phyloP scores from a whole-genome alignment of 352 stramenopile genomes.

The Pythium brachiatum region DNA sequence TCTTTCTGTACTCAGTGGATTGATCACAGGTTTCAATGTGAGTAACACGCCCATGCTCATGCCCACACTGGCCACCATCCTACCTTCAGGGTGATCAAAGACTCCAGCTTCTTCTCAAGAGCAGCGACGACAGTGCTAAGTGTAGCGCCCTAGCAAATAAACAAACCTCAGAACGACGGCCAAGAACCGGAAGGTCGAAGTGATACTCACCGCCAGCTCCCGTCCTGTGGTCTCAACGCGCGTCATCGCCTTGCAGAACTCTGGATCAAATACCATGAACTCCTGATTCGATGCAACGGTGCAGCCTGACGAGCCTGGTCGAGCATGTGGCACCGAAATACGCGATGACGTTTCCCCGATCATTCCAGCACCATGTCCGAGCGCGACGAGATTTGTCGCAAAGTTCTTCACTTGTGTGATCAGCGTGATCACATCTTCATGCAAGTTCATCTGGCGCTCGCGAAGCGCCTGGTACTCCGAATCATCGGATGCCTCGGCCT shows the following conservation, averaged over 20 bases:
- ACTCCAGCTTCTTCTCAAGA: conserved; percentile 42
- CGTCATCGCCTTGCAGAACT: conserved; percentile 26
- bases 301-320: neutral
- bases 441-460: conserved; percentile 32
- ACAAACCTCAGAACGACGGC: neutral
- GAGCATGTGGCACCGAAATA: conserved; percentile 20
- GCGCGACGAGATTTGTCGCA: conserved; percentile 36
- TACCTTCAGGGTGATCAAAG: conserved; percentile 31
- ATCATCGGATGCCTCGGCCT: conserved; percentile 38
- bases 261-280: conserved; percentile 22
- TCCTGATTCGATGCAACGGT: conserved; percentile 11
- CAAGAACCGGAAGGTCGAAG: neutral
- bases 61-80: no score
- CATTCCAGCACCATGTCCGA: conserved; percentile 32
- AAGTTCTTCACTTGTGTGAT: conserved; percentile 42
- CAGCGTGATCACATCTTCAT: conserved; percentile 26
- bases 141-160: conserved; percentile 22
- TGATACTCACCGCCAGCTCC: conserved; percentile 25
- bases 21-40: neutral
- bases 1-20: conserved; percentile 24
- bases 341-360: conserved; percentile 28
- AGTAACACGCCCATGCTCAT: neutral
- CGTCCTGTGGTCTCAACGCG: conserved; percentile 22
- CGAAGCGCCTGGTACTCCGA: conserved; percentile 36
- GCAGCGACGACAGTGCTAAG: conserved; percentile 32